These are phyloP conservation scores for Arctostaphylos glauca DNA, from an alignment of 148 eudicot species.

Conservation along the genomic window DNA sequence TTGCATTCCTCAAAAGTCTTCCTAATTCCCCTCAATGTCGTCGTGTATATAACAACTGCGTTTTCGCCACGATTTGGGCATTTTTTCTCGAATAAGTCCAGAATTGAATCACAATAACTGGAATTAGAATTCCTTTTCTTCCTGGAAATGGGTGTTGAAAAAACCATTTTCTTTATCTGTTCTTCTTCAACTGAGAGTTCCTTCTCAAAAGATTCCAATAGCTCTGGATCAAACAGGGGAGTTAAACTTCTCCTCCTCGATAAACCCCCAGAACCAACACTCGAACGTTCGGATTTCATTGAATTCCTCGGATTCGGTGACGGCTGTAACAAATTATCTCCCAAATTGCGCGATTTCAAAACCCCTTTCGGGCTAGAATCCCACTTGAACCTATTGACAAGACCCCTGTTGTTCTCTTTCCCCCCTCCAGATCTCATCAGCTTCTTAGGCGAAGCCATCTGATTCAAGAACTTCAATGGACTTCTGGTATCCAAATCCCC, in stretches of 20 bases:
- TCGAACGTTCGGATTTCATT: slow-evolving; percentile 30
- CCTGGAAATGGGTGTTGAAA: slow-evolving; percentile 19
- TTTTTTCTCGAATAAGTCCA: slow-evolving; percentile 35
- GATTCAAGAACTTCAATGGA: slow-evolving; percentile 55
- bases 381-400: slow-evolving; percentile 8
- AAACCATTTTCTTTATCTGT: slow-evolving; percentile 60
- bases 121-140: slow-evolving; percentile 6
- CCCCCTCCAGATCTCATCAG: slow-evolving; percentile 36
- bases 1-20: slow-evolving; percentile 97
- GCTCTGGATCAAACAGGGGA: slow-evolving; percentile 72
- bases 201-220: slow-evolving; percentile 43
- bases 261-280: slow-evolving; percentile 35
- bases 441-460: slow-evolving; percentile 48
- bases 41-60: slow-evolving; percentile 61
- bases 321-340: slow-evolving; percentile 29
- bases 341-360: slow-evolving; percentile 35
- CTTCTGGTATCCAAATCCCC: slow-evolving; percentile 31
- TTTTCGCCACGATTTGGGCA: slow-evolving; percentile 72
- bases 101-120: slow-evolving; percentile 13
- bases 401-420: slow-evolving; percentile 44
- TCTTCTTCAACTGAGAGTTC: slow-evolving; percentile 43
- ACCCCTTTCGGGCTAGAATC: slow-evolving; percentile 52
- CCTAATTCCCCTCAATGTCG: slow-evolving; percentile 83
- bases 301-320: slow-evolving; percentile 32
- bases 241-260: slow-evolving; percentile 51